phyloP scores from a whole-genome alignment of 192 early-diverging fungal genomes.

The Fimicolochytrium jonesii region DNA sequence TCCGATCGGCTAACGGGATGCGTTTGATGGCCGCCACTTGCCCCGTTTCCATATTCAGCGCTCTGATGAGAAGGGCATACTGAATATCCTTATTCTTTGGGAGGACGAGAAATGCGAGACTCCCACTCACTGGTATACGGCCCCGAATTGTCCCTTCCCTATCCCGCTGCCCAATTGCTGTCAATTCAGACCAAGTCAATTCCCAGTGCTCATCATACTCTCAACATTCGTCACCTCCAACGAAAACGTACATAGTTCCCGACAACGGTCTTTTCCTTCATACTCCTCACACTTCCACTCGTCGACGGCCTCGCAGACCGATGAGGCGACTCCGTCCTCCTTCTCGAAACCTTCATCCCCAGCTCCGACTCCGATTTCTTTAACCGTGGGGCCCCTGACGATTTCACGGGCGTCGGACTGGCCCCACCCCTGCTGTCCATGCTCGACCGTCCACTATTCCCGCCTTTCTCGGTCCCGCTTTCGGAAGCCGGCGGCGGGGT shows the following conservation, averaged over 20 bases:
- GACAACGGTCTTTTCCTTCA: conserved; percentile 32
- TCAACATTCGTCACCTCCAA: conserved; percentile 5
- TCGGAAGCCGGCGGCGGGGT: neutral
- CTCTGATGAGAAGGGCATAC: neutral
- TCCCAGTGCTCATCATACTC: neutral
- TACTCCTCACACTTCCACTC: conserved; percentile 10
- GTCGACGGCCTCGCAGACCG: neutral
- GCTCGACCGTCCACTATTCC: too few relatives aligned
- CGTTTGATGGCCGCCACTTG: conserved; percentile 86
- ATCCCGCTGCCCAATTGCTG: conserved; percentile 85
- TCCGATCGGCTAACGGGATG: conserved; percentile 68
- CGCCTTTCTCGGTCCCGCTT: neutral
- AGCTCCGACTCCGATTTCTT: conserved; percentile 15
- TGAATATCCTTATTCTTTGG: too few relatives aligned
- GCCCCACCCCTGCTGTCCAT: too few relatives aligned
- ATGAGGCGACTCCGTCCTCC: conserved; percentile 11
- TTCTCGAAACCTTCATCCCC: neutral
- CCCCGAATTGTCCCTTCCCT: conserved; percentile 84
- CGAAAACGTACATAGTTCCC: conserved; percentile 40
- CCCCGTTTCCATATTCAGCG: conserved; percentile 27
- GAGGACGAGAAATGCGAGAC: neutral
- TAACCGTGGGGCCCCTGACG: neutral
- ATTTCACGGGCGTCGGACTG: neutral
- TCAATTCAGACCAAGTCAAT: conserved; percentile 25
- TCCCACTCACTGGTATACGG: conserved; percentile 65